Conservation (phyloP, 2,329 filamentous ascomycete species). For the Zasmidium angulare region DNA sequence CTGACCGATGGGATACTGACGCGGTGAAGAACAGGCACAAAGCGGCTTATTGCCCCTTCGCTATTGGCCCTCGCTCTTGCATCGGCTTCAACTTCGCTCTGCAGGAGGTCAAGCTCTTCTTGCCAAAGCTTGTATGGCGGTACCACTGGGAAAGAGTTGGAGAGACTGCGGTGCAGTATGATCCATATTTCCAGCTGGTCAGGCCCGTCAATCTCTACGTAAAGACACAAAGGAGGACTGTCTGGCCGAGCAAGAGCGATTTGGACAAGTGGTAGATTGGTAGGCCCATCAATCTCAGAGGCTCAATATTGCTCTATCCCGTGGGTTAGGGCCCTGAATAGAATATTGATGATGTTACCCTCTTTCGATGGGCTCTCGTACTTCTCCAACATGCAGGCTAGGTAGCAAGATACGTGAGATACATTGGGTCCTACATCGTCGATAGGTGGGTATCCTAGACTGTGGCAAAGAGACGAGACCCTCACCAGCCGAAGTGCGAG, state of each 20-base stretch:
- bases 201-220: slow-evolving; percentile 57
- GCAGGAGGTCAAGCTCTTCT: slow-evolving; percentile 59
- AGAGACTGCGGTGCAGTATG: slow-evolving; percentile 56
- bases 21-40: slow-evolving; percentile 54
- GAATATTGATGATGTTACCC: too few species aligned
- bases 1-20: slow-evolving; percentile 60
- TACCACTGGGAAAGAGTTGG: slow-evolving; percentile 58
- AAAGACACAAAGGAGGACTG: slow-evolving; percentile 48
- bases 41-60: slow-evolving; percentile 60
- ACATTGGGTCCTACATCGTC: too few species aligned
- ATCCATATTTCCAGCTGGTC: slow-evolving; percentile 61
- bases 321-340: too few species aligned
- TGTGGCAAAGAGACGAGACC: too few species aligned
- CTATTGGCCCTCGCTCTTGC: slow-evolving; percentile 57
- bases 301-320: not conserved
- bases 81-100: slow-evolving; percentile 67
- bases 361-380: too few species aligned
- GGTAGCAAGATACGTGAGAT: too few species aligned
- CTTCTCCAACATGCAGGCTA: too few species aligned
- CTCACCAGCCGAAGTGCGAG: too few species aligned
- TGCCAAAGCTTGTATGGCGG: slow-evolving; percentile 59
- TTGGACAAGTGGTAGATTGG: not conserved
- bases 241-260: slow-evolving; percentile 44
- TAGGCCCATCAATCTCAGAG: too few species aligned
- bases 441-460: too few species aligned